These are phyloP conservation scores for Penicillium sp. DNA, from an alignment of 2,329 filamentous ascomycete genomes.

Conservation along the genomic window DNA sequence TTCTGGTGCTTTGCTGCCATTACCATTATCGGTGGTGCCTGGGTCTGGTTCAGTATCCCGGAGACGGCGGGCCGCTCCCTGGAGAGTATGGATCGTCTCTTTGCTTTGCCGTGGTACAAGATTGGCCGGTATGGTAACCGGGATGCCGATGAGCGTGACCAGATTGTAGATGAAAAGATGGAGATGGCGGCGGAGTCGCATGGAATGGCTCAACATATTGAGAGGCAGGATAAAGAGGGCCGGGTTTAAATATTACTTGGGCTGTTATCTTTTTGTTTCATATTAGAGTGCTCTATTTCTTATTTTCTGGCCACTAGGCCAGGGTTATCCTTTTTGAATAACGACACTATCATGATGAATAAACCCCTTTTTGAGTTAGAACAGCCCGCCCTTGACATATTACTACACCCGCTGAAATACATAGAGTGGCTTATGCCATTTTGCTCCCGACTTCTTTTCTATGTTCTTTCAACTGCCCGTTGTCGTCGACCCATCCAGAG, in stretches of 20 bases:
- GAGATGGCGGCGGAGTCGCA: constrained; percentile 16
- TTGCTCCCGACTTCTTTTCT: neutral
- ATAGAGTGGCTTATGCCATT: neutral
- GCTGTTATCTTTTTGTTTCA: neutral
- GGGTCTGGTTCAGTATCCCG: constrained; percentile 71
- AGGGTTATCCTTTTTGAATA: neutral
- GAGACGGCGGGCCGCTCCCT: constrained; percentile 63
- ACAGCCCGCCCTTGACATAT: neutral
- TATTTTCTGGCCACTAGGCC: neutral
- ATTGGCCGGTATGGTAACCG: constrained; percentile 55
- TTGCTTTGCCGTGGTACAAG: constrained; percentile 70
- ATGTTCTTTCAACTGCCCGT: neutral
- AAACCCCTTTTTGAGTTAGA: neutral
- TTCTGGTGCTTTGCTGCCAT: constrained; percentile 74
- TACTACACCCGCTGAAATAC: neutral
- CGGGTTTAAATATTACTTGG: constrained; percentile 2
- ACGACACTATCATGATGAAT: neutral
- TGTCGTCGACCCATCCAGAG: constrained; percentile 10
- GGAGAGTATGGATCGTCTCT: constrained; percentile 67
- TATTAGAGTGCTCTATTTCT: neutral
- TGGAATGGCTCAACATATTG: constrained; percentile 18
- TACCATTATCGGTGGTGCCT: constrained; percentile 64
- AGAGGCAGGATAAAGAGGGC: constrained; percentile 14
- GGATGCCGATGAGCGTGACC: constrained; percentile 31
- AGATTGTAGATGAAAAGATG: constrained; percentile 25